Percentiles rank a stretch among this genome's conserved stretches.
Conservation (phyloP, 495 filamentous ascomycete species). For the Cercophora sp. region DNA sequence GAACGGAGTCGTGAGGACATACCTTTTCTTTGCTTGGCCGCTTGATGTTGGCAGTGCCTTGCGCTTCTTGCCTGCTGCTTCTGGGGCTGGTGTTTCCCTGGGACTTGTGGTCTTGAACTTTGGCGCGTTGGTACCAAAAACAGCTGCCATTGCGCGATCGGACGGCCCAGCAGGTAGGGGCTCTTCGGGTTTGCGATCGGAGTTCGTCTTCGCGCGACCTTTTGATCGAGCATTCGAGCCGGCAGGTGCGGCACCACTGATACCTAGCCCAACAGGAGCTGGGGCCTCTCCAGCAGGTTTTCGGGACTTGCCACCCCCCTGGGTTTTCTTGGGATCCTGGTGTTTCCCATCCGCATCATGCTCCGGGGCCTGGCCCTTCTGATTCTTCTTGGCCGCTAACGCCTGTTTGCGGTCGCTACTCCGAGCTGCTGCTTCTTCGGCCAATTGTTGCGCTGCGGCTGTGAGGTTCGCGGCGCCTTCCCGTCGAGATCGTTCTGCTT, state of each 20-base stretch:
- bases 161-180: slow-evolving; percentile 38
- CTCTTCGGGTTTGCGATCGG: slow-evolving; percentile 47
- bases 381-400: slow-evolving; percentile 64
- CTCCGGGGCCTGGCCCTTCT: slow-evolving; percentile 47
- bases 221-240: slow-evolving; percentile 57
- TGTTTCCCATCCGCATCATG: slow-evolving; percentile 48
- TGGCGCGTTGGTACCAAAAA: slow-evolving; percentile 44
- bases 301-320: slow-evolving; percentile 55
- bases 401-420: slow-evolving; percentile 81
- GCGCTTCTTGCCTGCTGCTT: slow-evolving; percentile 59
- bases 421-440: slow-evolving; percentile 72
- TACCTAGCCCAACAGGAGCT: slow-evolving; percentile 51
- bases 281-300: slow-evolving; percentile 47
- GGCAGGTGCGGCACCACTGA: slow-evolving; percentile 38
- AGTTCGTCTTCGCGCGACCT: slow-evolving; percentile 78
- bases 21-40: slow-evolving; percentile 68
- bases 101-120: slow-evolving; percentile 54
- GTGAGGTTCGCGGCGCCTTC: slow-evolving; percentile 70
- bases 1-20: no score
- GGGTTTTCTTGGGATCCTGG: slow-evolving; percentile 55
- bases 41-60: slow-evolving; percentile 61
- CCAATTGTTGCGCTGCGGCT: slow-evolving; percentile 64
- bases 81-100: slow-evolving; percentile 59
- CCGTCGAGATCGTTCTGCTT: slow-evolving; percentile 67
- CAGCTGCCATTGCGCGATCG: slow-evolving; percentile 68